Conservation (phyloP, 169 alveolate genomes). For the Plasmodium vinckei region DNA sequence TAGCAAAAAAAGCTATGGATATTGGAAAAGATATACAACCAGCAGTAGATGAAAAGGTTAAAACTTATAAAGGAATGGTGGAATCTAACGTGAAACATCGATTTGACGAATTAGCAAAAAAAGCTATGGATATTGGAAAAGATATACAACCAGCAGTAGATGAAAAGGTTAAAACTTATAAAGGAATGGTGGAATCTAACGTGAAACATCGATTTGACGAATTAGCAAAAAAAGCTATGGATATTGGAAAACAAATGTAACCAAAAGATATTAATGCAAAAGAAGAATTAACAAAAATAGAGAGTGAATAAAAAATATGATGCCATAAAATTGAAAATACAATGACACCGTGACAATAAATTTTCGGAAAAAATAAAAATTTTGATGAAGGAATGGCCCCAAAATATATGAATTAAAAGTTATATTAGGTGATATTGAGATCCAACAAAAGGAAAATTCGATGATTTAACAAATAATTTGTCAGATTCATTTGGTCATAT, state of each 20-base stretch:
- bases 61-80: conserved; percentile 18
- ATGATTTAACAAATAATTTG: conserved; percentile 18
- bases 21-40: conserved; percentile 5
- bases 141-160: conserved; percentile 15
- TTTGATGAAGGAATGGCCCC: conserved; percentile 23
- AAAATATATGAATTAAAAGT: conserved; percentile 4
- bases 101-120: conserved; percentile 17
- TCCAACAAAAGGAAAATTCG: conserved; percentile 25
- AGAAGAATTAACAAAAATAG: conserved; percentile 2
- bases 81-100: conserved; percentile 16
- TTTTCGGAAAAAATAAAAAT: not conserved
- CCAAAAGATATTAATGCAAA: conserved; percentile 18
- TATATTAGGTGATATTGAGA: conserved; percentile 9
- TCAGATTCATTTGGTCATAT: no score
- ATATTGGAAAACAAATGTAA: not conserved
- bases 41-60: conserved; percentile 10
- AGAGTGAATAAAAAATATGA: no score
- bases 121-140: not conserved
- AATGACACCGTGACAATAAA: conserved; percentile 1
- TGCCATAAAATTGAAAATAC: conserved; percentile 11
- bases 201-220: conserved; percentile 22
- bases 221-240: conserved; percentile 9
- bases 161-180: conserved; percentile 23
- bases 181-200: conserved; percentile 5
- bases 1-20: conserved; percentile 8